Evolutionary conservation across 2,329 filamentous ascomycete species (phyloP).

Genomic region (Penicillium thymicola): DNA sequence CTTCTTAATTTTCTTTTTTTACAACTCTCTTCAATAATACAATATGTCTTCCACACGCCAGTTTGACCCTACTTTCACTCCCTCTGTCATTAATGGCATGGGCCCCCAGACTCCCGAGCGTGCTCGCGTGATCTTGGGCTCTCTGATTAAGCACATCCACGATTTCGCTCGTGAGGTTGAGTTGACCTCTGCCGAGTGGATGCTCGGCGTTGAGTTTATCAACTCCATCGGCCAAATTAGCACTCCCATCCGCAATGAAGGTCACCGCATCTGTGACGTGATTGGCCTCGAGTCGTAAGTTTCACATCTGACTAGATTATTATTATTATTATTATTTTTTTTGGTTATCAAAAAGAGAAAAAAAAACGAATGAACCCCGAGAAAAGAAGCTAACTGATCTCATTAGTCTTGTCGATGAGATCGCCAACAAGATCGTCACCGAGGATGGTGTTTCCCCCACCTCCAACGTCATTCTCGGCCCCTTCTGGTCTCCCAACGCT

Average conservation of each 20-base stretch:
- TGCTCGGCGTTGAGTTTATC: conserved; percentile 69
- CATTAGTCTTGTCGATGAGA: conserved; percentile 69
- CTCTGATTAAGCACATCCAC: conserved; percentile 69
- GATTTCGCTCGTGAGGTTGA: conserved; percentile 76
- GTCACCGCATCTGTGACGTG: conserved; percentile 69
- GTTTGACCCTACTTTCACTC: conserved; percentile 70
- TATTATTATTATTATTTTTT: not conserved
- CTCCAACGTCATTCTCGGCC: conserved; percentile 72
- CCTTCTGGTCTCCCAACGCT: conserved; percentile 73
- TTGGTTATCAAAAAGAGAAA: no score
- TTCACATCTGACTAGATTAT: not conserved
- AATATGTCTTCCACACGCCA: conserved; percentile 23
- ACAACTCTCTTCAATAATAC: not conserved
- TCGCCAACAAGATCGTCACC: conserved; percentile 65
- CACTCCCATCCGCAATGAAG: conserved; percentile 68
- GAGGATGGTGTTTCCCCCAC: conserved; percentile 63
- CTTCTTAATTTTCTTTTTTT: not conserved
- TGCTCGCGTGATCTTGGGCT: conserved; percentile 60
- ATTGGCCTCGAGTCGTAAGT: conserved; percentile 64
- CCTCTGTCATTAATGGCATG: conserved; percentile 70
- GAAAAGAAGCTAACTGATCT: conserved; percentile 24
- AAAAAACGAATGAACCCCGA: not conserved
- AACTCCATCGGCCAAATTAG: conserved; percentile 71
- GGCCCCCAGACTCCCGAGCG: conserved; percentile 65
- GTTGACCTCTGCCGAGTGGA: conserved; percentile 73